Evolutionary conservation across 2,329 filamentous ascomycete species (phyloP).

Genomic region (Stemphylium beticola): DNA sequence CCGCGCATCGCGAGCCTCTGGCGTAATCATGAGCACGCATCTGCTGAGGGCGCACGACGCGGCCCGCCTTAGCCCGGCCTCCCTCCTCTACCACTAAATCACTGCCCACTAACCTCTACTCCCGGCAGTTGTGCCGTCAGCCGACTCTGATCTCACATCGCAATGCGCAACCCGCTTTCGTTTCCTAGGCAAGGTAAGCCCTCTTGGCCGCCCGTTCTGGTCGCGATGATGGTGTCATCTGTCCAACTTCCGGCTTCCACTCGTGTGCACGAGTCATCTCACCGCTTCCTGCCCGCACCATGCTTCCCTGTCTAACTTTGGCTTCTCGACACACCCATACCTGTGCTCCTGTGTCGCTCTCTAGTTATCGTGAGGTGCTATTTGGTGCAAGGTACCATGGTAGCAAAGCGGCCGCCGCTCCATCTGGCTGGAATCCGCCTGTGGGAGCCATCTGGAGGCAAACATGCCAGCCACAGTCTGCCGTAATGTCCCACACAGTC

Average conservation of each 20-base stretch:
- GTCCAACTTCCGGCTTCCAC: constrained; percentile 37
- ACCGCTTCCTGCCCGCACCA: constrained; percentile 36
- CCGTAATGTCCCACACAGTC: constrained; percentile 32
- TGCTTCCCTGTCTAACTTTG: constrained; percentile 32
- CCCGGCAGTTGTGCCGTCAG: constrained; percentile 30
- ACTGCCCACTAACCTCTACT: constrained; percentile 15
- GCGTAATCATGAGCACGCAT: constrained; percentile 23
- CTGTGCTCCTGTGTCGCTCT: constrained; percentile 32
- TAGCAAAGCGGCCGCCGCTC: constrained; percentile 14
- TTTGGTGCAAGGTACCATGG: constrained; percentile 36
- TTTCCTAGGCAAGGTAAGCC: constrained; percentile 27
- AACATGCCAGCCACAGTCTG: constrained; percentile 39
- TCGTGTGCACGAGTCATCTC: constrained; percentile 46
- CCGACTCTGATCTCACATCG: constrained; percentile 30
- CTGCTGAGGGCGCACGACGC: constrained; percentile 19
- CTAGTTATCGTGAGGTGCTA: constrained; percentile 38
- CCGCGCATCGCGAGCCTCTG: constrained; percentile 14
- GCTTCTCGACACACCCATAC: constrained; percentile 13
- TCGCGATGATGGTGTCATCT: constrained; percentile 42
- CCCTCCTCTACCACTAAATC: neutral
- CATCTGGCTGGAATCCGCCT: constrained; percentile 32
- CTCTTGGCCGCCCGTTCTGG: constrained; percentile 21
- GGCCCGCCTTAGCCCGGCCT: constrained; percentile 1
- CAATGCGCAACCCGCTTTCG: constrained; percentile 16
- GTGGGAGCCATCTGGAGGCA: constrained; percentile 29